Evolutionary conservation across 176 grass and related monocot species (phyloP).

Genomic region (Aegilops bicornis): DNA sequence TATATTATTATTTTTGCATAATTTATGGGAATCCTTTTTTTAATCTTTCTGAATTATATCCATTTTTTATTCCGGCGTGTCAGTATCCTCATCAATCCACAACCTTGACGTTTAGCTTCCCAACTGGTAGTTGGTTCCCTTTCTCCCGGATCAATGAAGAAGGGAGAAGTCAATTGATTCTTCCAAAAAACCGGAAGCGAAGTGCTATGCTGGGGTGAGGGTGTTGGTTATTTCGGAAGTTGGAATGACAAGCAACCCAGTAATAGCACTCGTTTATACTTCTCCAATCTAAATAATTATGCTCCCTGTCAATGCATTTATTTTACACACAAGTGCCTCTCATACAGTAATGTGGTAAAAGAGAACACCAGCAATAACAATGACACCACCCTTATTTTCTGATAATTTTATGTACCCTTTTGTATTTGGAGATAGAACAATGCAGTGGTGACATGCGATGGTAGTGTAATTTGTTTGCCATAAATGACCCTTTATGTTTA

Average conservation of each 20-base stretch:
- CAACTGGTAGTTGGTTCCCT: too few species aligned
- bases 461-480: neutral
- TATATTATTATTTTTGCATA: neutral
- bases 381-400: neutral
- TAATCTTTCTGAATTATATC: neutral
- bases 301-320: neutral
- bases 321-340: neutral
- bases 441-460: neutral
- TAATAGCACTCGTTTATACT: neutral
- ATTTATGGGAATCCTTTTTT: neutral
- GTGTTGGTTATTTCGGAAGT: neutral
- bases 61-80: neutral
- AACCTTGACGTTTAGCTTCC: too few species aligned
- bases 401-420: neutral
- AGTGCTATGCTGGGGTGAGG: too few species aligned
- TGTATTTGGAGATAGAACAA: slow-evolving; percentile 3
- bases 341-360: neutral
- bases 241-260: neutral
- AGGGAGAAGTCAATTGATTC: too few species aligned
- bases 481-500: neutral
- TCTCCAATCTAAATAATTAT: neutral
- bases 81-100: too few species aligned
- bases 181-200: too few species aligned
- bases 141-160: too few species aligned
- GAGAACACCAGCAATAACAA: neutral